Base-by-base conservation (phyloP, 179 eudicot genomes). In the Silene vulgaris region DNA sequence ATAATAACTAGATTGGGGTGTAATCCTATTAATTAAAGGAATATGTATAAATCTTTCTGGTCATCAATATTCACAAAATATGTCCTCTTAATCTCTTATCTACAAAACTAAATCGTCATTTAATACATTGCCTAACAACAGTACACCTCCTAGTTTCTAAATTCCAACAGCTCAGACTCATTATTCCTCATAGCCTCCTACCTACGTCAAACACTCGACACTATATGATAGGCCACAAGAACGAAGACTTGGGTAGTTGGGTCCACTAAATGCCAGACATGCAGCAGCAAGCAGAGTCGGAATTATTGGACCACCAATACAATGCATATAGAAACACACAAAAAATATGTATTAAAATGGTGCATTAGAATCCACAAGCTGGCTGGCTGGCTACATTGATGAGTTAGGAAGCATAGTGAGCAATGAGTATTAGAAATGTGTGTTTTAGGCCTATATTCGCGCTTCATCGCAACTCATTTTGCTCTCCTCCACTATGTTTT, bases 401-500 rank as follows among this genome's bases (percentile, higher is more conserved):
- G 43, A 65, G 20, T 23, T 23, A 23, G 26, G 26, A 23, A 23
- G 26, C 26, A 23, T 23, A 23, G 26, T 65, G 2, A 14, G 8
- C 8, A 65, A 65, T 68, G 72, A 40, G 56, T 56, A 43, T 69
- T 7, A 40, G 6, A 48, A 69, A 45, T 69, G 69, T 8, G 30
- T 43, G n/a, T 69, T 8, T 12, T 12, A 28, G 11, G 11, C 57
- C 54, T 67, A 59, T 60, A 30, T 30, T 16, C 13, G 45, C 63
- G 64, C 20, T 68, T 35, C 59, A 71, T 71, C 30, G 65, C 57
- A 64, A 35, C 29, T 65, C 60, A 61, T 81, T 68, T 73, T 30
- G 66, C 76, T 75, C 40, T 32, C 26, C 65, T 43, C 84, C 84
- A 82, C 84, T 75, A 75, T 61, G 61, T 72, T 28, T 14, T 82